A percentile compares a stretch with the other conserved stretches of the same genome.
Conservation (phyloP, 139 green algal genomes). For the Dunaliella primolecta region DNA sequence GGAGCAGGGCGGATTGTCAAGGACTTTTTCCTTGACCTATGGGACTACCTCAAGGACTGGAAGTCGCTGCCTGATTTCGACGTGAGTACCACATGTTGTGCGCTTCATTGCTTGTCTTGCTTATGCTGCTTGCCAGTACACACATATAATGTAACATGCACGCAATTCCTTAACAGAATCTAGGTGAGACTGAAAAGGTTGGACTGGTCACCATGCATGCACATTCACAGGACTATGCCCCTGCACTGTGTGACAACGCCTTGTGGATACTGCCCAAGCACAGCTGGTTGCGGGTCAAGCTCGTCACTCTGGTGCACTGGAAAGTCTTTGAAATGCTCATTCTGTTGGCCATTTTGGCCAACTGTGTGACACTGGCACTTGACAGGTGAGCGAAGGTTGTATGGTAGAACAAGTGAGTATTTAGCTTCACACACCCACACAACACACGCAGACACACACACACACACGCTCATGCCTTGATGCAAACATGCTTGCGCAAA, state of each 20-base stretch:
- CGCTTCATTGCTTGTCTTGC: too few species aligned
- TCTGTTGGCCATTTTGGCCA: constrained; percentile 39
- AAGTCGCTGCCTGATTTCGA: neutral
- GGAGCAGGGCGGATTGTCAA: too few species aligned
- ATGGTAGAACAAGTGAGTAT: neutral
- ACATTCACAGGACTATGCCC: neutral
- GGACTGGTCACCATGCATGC: neutral
- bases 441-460: neutral
- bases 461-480: constrained; percentile 37
- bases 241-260: neutral
- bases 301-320: constrained; percentile 20
- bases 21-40: too few species aligned
- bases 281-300: neutral
- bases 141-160: too few species aligned
- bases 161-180: too few species aligned
- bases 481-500: constrained; percentile 27
- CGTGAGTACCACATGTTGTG: too few species aligned
- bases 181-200: too few species aligned
- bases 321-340: constrained; percentile 38
- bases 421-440: neutral
- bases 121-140: too few species aligned
- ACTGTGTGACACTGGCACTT: constrained; percentile 45
- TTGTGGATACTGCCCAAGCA: neutral
- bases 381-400: neutral
- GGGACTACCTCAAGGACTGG: too few species aligned